These are phyloP conservation scores for Cercospora sp. DNA, from an alignment of 2,329 filamentous ascomycete species.

Conservation along the genomic window DNA sequence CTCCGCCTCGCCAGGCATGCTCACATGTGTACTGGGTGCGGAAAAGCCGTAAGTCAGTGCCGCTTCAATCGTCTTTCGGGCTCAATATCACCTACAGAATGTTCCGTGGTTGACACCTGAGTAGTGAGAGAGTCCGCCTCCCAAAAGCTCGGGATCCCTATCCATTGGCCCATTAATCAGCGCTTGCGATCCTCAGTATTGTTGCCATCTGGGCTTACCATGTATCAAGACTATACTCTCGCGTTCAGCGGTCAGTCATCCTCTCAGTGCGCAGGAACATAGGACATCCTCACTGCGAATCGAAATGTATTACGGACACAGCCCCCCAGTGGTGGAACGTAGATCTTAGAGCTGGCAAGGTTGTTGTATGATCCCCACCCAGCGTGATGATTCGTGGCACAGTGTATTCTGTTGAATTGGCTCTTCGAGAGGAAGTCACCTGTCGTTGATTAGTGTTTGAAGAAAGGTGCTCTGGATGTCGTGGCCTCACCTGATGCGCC, in stretches of 20 bases:
- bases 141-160: conserved; percentile 56
- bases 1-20: background rate
- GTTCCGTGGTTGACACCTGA: conserved; percentile 63
- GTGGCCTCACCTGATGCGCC: conserved; percentile 49
- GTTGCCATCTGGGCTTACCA: background rate
- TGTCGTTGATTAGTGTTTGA: background rate
- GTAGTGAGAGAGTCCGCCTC: conserved; percentile 61
- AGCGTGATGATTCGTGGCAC: conserved; percentile 56
- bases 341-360: conserved; percentile 54
- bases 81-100: conserved; percentile 33
- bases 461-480: background rate
- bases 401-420: conserved; percentile 45
- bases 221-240: conserved; percentile 9
- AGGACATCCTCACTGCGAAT: conserved; percentile 50
- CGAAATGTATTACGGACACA: conserved; percentile 61
- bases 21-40: background rate
- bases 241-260: background rate
- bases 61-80: background rate
- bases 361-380: conserved; percentile 60
- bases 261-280: background rate
- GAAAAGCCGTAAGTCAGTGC: background rate
- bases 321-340: conserved; percentile 54
- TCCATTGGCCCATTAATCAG: background rate
- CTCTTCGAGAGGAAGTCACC: conserved; percentile 35
- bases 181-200: background rate